These are phyloP conservation scores for Sphagnum fallax DNA, from an alignment of 228 moss, liverwort and hornwort species.

Conservation along the genomic window DNA sequence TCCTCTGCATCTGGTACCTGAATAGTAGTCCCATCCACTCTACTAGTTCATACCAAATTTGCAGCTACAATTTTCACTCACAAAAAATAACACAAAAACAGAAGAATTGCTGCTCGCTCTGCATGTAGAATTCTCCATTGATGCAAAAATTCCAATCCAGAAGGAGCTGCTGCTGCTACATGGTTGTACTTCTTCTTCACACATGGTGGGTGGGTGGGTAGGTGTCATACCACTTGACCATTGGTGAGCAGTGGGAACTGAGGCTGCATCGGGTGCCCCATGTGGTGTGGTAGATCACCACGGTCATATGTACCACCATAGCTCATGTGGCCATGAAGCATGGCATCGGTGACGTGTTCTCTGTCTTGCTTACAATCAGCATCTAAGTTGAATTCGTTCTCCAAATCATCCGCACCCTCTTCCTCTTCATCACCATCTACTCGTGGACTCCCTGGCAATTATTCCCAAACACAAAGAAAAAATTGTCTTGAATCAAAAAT, in stretches of 20 bases:
- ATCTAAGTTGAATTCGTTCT: constrained; percentile 79
- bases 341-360: constrained; percentile 49
- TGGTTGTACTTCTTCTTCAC: background rate
- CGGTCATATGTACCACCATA: constrained; percentile 67
- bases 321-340: constrained; percentile 84
- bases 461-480: background rate
- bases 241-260: constrained; percentile 88
- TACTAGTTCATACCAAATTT: background rate
- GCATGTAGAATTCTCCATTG: background rate
- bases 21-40: background rate
- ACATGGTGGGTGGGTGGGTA: background rate
- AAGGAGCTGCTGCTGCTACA: background rate
- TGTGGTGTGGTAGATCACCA: constrained; percentile 59
- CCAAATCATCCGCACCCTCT: constrained; percentile 76
- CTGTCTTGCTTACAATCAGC: constrained; percentile 76
- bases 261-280: constrained; percentile 73
- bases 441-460: constrained; percentile 63
- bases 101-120: constrained; percentile 27
- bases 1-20: constrained; percentile 15
- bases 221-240: constrained; percentile 44
- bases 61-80: no score
- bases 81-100: background rate
- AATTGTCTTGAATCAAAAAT: no score
- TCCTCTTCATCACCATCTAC: constrained; percentile 94
- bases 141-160: background rate